Conservation (phyloP, 257 asterid genomes). For the Jasminum sambac region DNA sequence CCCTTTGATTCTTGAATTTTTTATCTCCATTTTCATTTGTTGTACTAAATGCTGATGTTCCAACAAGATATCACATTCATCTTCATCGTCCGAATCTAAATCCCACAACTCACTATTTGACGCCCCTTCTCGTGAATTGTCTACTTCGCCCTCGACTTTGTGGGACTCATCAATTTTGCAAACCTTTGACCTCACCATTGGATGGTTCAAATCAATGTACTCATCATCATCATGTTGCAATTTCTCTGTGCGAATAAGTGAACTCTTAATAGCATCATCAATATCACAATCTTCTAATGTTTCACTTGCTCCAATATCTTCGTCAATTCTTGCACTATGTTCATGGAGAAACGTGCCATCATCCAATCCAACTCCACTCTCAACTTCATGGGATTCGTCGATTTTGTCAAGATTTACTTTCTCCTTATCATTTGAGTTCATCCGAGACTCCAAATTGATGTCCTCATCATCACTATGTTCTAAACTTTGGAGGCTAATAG, state of each 20-base stretch:
- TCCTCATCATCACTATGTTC: too few species aligned
- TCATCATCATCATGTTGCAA: slow-evolving; percentile 42
- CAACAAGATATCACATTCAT: slow-evolving; percentile 57
- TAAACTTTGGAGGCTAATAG: too few species aligned
- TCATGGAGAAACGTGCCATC: slow-evolving; percentile 24
- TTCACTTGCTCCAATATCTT: not conserved
- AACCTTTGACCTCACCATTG: not conserved
- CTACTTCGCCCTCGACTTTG: slow-evolving; percentile 10
- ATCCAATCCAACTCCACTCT: not conserved
- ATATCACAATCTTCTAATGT: not conserved
- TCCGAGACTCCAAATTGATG: too few species aligned
- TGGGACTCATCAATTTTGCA: slow-evolving; percentile 8
- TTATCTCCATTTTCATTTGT: slow-evolving; percentile 83
- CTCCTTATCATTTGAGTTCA: too few species aligned
- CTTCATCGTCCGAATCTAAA: slow-evolving; percentile 46
- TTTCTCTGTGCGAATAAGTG: not conserved
- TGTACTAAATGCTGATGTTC: slow-evolving; percentile 71
- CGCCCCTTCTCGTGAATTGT: slow-evolving; percentile 15
- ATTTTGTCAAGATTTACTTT: too few species aligned
- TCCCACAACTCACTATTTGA: slow-evolving; percentile 29
- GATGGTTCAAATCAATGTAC: slow-evolving; percentile 53
- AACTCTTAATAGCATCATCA: not conserved
- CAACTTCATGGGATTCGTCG: too few species aligned
- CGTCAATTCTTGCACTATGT: slow-evolving; percentile 16
- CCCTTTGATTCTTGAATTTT: slow-evolving; percentile 49